Conservation (phyloP, 2,329 filamentous ascomycete species). For the Pezicula rhizophila region DNA sequence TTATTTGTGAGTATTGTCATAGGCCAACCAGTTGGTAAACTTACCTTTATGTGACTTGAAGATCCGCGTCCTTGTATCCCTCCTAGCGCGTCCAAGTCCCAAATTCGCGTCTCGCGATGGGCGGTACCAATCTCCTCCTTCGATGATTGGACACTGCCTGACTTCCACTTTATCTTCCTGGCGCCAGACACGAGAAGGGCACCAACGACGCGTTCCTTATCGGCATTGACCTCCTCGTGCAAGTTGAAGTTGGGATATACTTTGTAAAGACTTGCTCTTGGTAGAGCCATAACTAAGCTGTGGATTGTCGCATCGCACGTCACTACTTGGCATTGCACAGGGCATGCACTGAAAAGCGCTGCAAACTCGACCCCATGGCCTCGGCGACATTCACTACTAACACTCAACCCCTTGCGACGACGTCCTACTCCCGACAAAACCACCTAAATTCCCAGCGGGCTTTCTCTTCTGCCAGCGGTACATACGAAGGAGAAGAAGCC, state of each 20-base stretch:
- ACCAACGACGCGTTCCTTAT: constrained; percentile 15
- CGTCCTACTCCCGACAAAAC: constrained; percentile 23
- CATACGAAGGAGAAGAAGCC: constrained; percentile 16
- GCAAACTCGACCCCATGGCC: neutral
- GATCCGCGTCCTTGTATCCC: too few relatives aligned
- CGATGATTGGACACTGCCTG: neutral
- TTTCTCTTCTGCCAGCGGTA: constrained; percentile 14
- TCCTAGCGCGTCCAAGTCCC: too few relatives aligned
- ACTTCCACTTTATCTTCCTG: constrained; percentile 18
- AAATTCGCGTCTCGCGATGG: too few relatives aligned
- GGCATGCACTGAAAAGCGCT: neutral
- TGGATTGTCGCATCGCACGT: neutral
- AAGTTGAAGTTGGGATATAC: constrained; percentile 4
- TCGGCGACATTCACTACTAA: constrained; percentile 20
- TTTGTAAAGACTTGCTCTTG: neutral
- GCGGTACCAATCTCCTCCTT: neutral
- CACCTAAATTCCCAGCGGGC: constrained; percentile 17
- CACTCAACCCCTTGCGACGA: constrained; percentile 22
- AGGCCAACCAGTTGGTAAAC: too few relatives aligned
- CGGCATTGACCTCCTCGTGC: constrained; percentile 8
- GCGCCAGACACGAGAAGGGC: constrained; percentile 15
- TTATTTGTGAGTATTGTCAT: too few relatives aligned
- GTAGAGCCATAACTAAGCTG: neutral
- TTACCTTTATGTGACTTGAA: too few relatives aligned
- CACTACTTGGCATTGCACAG: neutral